Evolutionary conservation across 108 stramenopile species (phyloP).

Genomic region (Nitzschia putrida): DNA sequence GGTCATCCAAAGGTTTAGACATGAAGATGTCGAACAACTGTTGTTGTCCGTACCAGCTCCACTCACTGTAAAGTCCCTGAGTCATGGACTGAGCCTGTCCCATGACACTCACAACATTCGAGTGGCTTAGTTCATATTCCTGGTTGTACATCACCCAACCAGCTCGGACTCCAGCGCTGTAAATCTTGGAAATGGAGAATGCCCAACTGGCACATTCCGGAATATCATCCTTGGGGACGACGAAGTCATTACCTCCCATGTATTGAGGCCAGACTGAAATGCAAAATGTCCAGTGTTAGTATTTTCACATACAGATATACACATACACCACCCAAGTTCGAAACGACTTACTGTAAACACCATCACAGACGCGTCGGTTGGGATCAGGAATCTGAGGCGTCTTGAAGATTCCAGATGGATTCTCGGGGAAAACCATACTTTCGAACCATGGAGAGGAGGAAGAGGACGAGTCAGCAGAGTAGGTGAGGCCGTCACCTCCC

Average conservation of each 20-base stretch:
- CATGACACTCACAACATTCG: not conserved
- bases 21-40: slow-evolving; percentile 28
- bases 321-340: no score
- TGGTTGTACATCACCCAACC: slow-evolving; percentile 35
- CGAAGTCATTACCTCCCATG: slow-evolving; percentile 13
- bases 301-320: no score
- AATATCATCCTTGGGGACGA: slow-evolving; percentile 21
- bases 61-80: slow-evolving; percentile 23
- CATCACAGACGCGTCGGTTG: slow-evolving; percentile 35
- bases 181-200: slow-evolving; percentile 30
- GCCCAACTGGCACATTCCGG: slow-evolving; percentile 30
- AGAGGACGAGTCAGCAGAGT: slow-evolving; percentile 22
- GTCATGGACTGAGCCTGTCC: not conserved
- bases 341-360: slow-evolving; percentile 18
- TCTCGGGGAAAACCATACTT: slow-evolving; percentile 40
- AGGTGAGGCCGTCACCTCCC: slow-evolving; percentile 24
- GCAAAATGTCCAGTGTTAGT: no score
- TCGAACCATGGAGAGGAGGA: slow-evolving; percentile 33
- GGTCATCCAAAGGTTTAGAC: slow-evolving; percentile 25
- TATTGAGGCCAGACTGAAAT: slow-evolving; percentile 31
- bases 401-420: slow-evolving; percentile 30
- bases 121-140: not conserved
- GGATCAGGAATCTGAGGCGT: slow-evolving; percentile 24
- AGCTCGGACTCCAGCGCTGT: slow-evolving; percentile 30
- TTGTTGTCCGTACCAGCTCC: slow-evolving; percentile 31